Base-by-base conservation (phyloP, 116 monocot genomes). In the Cymodocea nodosa region DNA sequence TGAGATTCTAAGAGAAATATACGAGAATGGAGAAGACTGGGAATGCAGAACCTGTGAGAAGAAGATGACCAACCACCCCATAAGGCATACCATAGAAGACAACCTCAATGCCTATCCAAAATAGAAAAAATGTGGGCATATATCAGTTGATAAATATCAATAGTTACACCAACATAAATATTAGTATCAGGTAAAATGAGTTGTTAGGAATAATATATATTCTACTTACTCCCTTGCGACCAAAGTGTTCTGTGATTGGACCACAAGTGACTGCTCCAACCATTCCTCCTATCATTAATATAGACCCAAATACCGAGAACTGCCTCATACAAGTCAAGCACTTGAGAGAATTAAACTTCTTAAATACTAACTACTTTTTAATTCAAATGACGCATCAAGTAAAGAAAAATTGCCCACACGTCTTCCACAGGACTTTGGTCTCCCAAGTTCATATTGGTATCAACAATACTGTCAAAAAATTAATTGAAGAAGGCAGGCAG, bases 21-120 rank as follows among this genome's bases (percentile, higher is more conserved):
- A 52, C 2, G 17, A 52, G 16, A 57, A 2, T 57, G 7, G 7
- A 16, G 57, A 57, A 23, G 48, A 64, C 4, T 37, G 6, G 37
- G 37, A 37, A 37, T 37, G 37, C 6, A 37, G 37, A 68, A 92
- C 92, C 77, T 77, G n/a, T 6, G 84, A 79, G 68, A 80, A 76
- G 62, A 72, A 92, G 24, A 92, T 78, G 19, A 80, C 75, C 10
- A 92, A 52, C 87, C 84, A 87, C 50, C 87, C 87, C 17, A 81
- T 30, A 19, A 87, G 59, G 65, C 87, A 80, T 51, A 79, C 34
- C 18, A 81, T 16, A 55, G 78, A 70, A 61, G 87, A 87, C 5
- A 68, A 52, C 62, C 81, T 76, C 87, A 87, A 81, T 66, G 87
- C 80, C 83, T 83, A 68, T 23, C 6, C 8, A 23, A 14, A 51